Evolutionary conservation across 1,284 basidiomycete species (phyloP), one percentile per base, ranked within the genome.

Genomic region (Puccinia coronata): DNA sequence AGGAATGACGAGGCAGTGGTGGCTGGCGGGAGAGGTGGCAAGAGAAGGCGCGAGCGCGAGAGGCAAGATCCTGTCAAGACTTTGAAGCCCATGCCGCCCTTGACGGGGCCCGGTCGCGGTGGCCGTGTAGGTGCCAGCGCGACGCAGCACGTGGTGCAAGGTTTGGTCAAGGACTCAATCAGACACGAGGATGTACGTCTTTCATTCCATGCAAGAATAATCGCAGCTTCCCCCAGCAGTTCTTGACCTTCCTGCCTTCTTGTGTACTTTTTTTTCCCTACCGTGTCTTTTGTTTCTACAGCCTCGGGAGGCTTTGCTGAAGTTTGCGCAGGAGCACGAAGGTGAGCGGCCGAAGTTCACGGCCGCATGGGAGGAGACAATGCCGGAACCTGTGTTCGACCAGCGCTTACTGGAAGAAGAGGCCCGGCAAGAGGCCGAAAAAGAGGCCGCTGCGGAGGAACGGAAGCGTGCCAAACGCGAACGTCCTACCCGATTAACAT

Each of bases 81-180:
- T 87, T 90, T 91, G 86, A 90, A 94, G 84, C 96, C 95, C 25
- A 93, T 95, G 86, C 89, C 98, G 83, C 97, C 97, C 34, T 90
- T 99, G 65, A 91, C 89, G 77, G 97, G 97, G 5, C 93, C 93
- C 41, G 97, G 97, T 74, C 90, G 90, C 84, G 96, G 96, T 39
- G 97, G 97, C 67, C 88, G 96, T 41, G 93, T 99, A 65, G 97
- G 97, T 34, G 93, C 94, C 51, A 95, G 93, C 87, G 96, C 95
- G 5, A 98, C 93, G 67, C 94, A 97, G 84, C 93, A 96, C 85
- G 90, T 98, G 82, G 95, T 99, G 61, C 94, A 97, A 87, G 92
- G 93, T 84, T 88, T 99, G 85, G 94, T 95, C 79, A 90, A 92
- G 85, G 93, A 95, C 85, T 93, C 91, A 82, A 93, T 92, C 61